phyloP scores from a whole-genome alignment of 257 asterid species.

The Rauvolfia tetraphylla region DNA sequence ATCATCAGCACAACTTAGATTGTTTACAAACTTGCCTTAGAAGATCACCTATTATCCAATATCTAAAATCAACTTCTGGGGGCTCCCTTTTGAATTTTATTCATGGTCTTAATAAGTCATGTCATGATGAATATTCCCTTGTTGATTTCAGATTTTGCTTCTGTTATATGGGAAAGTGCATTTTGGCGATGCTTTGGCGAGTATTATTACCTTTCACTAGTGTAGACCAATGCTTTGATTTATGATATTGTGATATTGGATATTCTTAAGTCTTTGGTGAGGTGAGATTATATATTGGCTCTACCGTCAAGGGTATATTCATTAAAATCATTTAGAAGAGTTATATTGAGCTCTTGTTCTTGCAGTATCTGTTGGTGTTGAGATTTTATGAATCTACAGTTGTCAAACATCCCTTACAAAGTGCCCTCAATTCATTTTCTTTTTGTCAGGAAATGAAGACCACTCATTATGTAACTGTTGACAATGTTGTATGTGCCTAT shows the following conservation, averaged over 20 bases:
- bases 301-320: slow-evolving; percentile 2
- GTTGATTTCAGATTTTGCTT: neutral
- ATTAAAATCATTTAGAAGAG: neutral
- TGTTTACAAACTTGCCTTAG: neutral
- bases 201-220: neutral
- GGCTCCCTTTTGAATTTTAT: no score
- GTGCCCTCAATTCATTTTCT: slow-evolving; percentile 6
- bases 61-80: neutral
- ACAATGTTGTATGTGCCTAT: slow-evolving; percentile 61
- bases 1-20: neutral
- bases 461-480: slow-evolving; percentile 58
- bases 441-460: slow-evolving; percentile 57
- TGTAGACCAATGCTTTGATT: neutral
- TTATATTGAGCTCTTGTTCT: neutral
- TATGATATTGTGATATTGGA: neutral
- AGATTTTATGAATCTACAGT: neutral
- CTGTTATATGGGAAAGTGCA: neutral
- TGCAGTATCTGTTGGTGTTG: neutral
- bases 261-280: neutral
- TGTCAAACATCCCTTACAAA: neutral
- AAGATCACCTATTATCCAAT: neutral
- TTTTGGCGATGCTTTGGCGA: neutral
- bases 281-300: neutral
- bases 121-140: neutral
- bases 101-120: neutral